Conservation (phyloP, 2,329 filamentous ascomycete species). For the Colletotrichum simmondsii region DNA sequence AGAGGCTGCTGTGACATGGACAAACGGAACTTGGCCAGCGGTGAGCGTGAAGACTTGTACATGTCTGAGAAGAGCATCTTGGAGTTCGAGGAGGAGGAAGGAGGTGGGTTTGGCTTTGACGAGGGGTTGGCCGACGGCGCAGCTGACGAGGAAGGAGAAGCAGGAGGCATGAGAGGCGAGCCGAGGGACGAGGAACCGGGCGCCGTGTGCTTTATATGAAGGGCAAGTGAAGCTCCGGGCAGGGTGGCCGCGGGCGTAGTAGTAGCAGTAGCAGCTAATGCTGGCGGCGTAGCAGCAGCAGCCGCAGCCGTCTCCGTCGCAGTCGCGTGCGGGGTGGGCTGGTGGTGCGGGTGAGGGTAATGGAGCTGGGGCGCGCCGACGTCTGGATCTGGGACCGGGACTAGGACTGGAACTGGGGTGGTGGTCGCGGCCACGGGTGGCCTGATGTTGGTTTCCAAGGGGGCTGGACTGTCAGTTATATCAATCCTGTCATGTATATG, state of each 20-base stretch:
- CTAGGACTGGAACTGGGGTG: slow-evolving; percentile 9
- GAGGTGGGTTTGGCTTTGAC: slow-evolving; percentile 16
- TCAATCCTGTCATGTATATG: slow-evolving; percentile 20
- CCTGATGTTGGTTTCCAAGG: slow-evolving; percentile 28
- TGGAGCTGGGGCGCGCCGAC: slow-evolving; percentile 25
- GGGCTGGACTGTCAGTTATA: slow-evolving; percentile 31
- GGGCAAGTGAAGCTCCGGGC: slow-evolving; percentile 28
- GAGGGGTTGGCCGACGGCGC: slow-evolving; percentile 20
- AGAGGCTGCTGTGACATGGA: slow-evolving; percentile 37
- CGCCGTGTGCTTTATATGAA: slow-evolving; percentile 15
- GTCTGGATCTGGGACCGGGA: slow-evolving; percentile 20
- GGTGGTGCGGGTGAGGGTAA: slow-evolving; percentile 18
- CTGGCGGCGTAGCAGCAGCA: slow-evolving; percentile 34
- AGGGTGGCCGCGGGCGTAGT: slow-evolving; percentile 5
- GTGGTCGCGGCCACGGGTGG: slow-evolving; percentile 31
- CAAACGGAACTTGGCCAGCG: slow-evolving; percentile 62
- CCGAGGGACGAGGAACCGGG: neutral
- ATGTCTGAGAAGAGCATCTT: slow-evolving; percentile 70
- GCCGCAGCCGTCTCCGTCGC: slow-evolving; percentile 12
- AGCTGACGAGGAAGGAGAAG: slow-evolving; percentile 8
- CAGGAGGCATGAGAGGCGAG: slow-evolving; percentile 9
- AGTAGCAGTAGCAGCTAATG: slow-evolving; percentile 16
- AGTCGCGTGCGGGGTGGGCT: slow-evolving; percentile 30
- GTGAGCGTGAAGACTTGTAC: slow-evolving; percentile 66
- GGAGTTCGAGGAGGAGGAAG: slow-evolving; percentile 35